Base-by-base conservation (phyloP, 768 basidiomycete species). In the Amanita brunnescens region DNA sequence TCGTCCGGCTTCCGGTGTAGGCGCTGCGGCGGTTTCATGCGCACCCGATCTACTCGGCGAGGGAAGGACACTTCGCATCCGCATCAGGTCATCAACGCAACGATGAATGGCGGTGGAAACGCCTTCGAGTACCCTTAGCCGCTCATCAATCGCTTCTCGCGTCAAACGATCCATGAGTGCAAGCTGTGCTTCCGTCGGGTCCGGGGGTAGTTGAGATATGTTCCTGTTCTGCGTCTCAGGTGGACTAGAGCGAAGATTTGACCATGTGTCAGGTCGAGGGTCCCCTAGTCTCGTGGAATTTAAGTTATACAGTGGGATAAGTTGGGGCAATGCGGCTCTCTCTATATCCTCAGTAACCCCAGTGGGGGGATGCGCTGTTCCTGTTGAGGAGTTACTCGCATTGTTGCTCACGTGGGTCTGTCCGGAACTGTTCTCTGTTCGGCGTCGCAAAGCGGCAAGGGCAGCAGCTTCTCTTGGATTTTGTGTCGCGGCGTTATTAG, bases 91-190 rank as follows among this genome's bases (percentile, higher is more conserved):
- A 56, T 87, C 84, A 49, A 90, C 76, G 58, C 90, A 84, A 16
- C 76, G 74, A 61, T 79, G 80, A n/a, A 92, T 71, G 2, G 82
- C 77, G 33, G 72, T 72, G 34, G 91, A 88, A 34, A 94, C 85
- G 14, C 81, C 77, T 66, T 91, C 84, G 33, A 97, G 68, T 34
- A 91, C 76, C 38, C 81, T 74, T 54, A 97, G 66, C 49, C 91
- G 78, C 59, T 92, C 90, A 57, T 93, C 89, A 44, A 96, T 86
- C 5, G 86, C 85, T 57, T 88, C 86, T 49, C 87, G 72, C 23
- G 88, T 90, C 34, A 84, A 61, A 23, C 59, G 68, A 55, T 91
- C 87, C 65, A 91, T 67, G 16, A 73, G 66, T 14, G 74, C 69
- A 10, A 92, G 70, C 58, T 91, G 86, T 35, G 78, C 77, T 13